phyloP scores from a whole-genome alignment of 768 basidiomycete species.

The Imleria badia region DNA sequence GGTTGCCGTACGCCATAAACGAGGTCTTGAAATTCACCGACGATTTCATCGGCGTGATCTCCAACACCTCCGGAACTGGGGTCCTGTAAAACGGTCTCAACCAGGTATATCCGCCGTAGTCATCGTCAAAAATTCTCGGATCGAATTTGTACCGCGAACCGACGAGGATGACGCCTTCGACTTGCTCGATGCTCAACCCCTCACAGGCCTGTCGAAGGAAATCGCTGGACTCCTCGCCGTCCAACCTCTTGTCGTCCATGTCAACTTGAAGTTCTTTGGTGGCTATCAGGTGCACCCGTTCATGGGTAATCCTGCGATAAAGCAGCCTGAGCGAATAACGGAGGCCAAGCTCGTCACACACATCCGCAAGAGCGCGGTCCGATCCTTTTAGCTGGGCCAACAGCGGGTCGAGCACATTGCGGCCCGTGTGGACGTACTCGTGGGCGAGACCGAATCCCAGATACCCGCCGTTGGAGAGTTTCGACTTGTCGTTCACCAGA shows the following conservation, averaged over 20 bases:
- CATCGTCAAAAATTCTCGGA: background rate
- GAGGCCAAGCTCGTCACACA: conserved; percentile 5
- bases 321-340: background rate
- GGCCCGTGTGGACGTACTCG: conserved; percentile 7
- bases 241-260: background rate
- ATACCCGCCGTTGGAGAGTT: conserved; percentile 9
- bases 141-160: too few relatives aligned
- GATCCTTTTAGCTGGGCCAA: conserved; percentile 14
- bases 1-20: conserved; percentile 2
- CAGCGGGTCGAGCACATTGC: background rate
- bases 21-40: background rate
- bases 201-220: background rate
- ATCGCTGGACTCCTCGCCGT: fast-evolving
- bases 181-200: too few relatives aligned
- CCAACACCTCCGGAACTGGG: conserved; percentile 7
- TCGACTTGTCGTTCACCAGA: background rate
- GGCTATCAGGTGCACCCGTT: background rate
- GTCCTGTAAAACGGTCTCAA: background rate
- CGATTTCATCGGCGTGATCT: conserved; percentile 12
- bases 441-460: conserved; percentile 15
- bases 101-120: background rate
- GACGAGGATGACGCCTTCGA: too few relatives aligned
- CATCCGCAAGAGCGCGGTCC: conserved; percentile 6
- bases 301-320: background rate
- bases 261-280: background rate